These are phyloP conservation scores for Hortiboletus rubellus DNA, from an alignment of 1,284 basidiomycete species.

Conservation along the genomic window DNA sequence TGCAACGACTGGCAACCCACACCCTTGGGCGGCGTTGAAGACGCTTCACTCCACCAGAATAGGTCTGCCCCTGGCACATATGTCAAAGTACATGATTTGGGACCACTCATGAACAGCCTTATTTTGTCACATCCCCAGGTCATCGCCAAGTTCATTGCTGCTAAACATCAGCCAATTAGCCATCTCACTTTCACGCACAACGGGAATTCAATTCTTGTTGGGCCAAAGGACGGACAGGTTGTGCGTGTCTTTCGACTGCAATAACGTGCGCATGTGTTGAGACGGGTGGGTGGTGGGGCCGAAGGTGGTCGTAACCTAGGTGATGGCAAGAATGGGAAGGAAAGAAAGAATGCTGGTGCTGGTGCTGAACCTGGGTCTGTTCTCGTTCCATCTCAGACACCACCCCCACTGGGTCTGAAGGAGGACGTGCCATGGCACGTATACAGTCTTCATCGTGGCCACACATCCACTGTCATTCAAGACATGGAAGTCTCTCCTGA, in stretches of 20 bases:
- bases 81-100: slow-evolving; percentile 59
- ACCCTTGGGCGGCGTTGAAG: slow-evolving; percentile 15
- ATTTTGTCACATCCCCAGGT: slow-evolving; percentile 30
- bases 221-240: slow-evolving; percentile 60
- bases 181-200: slow-evolving; percentile 59
- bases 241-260: slow-evolving; percentile 57
- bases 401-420: slow-evolving; percentile 3
- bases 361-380: slow-evolving; percentile 6
- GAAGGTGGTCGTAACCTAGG: background rate
- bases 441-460: slow-evolving; percentile 71
- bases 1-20: slow-evolving; percentile 8
- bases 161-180: slow-evolving; percentile 50
- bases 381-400: slow-evolving; percentile 3
- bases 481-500: slow-evolving; percentile 59
- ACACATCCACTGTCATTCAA: slow-evolving; percentile 67
- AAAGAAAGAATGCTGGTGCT: slow-evolving; percentile 6
- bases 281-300: background rate
- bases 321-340: slow-evolving; percentile 1
- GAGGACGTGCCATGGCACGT: slow-evolving; percentile 54
- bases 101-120: slow-evolving; percentile 34
- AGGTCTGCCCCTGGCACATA: slow-evolving; percentile 35
- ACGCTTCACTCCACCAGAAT: slow-evolving; percentile 1
- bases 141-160: slow-evolving; percentile 50
- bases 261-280: slow-evolving; percentile 38
- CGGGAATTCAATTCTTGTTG: slow-evolving; percentile 58